Base-by-base conservation (phyloP, 208 protist species). In the Wallacemonas collosoma region DNA sequence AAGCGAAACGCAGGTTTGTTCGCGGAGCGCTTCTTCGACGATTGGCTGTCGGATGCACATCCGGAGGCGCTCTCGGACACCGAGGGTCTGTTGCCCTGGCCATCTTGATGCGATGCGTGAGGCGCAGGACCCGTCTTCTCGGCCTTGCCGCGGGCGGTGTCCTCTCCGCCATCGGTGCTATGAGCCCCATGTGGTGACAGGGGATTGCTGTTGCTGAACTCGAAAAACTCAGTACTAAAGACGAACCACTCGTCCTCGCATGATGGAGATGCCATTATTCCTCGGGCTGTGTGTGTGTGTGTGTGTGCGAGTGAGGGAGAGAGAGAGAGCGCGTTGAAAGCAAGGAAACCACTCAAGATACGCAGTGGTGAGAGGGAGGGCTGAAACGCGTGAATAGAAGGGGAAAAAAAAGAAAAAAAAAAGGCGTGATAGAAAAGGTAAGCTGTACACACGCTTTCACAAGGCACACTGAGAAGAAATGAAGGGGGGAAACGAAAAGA, bases 171-270 rank as follows among this genome's bases (percentile, higher is more conserved):
- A 6, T 15, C 6, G 14, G 6, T 17, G 15, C 15, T 0, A 6
- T 8, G 6, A 36, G 53, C 53, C 0, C 14, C 53, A 57, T 6
- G 14, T 6, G 53, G 53, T 5, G 53, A 38, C 5, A 36, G 15
- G 5, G 53, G 53, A 1, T 57, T 15, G 14, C 9, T 57, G 53
- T 6, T 1, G 12, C 26, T n/a, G 53, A 26, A 26, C 26, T 57
- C 53, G 26, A 57, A 57, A 17, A 57, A 57, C 15, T 57, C 53
- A 7, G 53, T 57, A 17, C 53, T 35, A n/a, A 57, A 57, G 53
- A 57, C 53, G 17, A 38, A 57, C 53, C 14, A 57, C 53, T 57
- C 15, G 15, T 57, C 53, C 53, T 57, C 26, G 5, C 15, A 11
- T 5, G 56, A 62, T n/a, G 56, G 36, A 44, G 36, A 41, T 43